phyloP scores from a whole-genome alignment of 805 yeast species.

The Grigorovia transvaalensis region DNA sequence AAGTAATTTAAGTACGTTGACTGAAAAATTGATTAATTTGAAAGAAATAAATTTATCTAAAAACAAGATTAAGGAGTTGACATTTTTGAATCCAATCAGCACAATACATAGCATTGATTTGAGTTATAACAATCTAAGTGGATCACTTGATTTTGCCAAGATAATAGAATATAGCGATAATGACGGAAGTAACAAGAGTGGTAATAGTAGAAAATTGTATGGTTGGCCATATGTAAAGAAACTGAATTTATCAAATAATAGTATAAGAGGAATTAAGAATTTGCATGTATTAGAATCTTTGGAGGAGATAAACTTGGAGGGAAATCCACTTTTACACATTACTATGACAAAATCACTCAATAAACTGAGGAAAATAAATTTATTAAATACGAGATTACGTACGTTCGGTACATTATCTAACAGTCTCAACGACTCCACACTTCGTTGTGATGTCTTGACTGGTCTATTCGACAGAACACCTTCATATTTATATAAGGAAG shows the following conservation, averaged over 20 bases:
- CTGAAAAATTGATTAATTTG: slow-evolving; percentile 10
- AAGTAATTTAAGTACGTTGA: slow-evolving; percentile 9
- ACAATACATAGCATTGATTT: slow-evolving; percentile 12
- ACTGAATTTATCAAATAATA: slow-evolving; percentile 18
- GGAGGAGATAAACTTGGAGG: slow-evolving; percentile 14
- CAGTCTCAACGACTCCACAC: neutral
- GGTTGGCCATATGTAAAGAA: slow-evolving; percentile 16
- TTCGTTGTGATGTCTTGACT: neutral
- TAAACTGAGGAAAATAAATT: neutral
- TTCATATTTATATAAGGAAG: neutral
- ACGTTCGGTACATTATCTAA: neutral
- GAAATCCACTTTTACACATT: slow-evolving; percentile 15
- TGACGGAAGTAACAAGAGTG: neutral
- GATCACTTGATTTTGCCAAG: slow-evolving; percentile 19
- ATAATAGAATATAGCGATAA: slow-evolving; percentile 6
- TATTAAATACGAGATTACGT: neutral
- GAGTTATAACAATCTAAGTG: slow-evolving; percentile 15
- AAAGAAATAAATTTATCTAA: slow-evolving; percentile 15
- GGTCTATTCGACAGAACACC: neutral
- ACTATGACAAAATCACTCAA: neutral
- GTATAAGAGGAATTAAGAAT: slow-evolving; percentile 16
- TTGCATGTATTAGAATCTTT: slow-evolving; percentile 11
- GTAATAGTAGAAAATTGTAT: neutral
- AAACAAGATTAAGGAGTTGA: slow-evolving; percentile 14
- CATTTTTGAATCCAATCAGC: slow-evolving; percentile 12